Percentiles rank a stretch among this genome's conserved stretches.
These are phyloP conservation scores for Coemansia sp. DNA, from an alignment of 192 early-diverging fungal species.

Conservation along the genomic window DNA sequence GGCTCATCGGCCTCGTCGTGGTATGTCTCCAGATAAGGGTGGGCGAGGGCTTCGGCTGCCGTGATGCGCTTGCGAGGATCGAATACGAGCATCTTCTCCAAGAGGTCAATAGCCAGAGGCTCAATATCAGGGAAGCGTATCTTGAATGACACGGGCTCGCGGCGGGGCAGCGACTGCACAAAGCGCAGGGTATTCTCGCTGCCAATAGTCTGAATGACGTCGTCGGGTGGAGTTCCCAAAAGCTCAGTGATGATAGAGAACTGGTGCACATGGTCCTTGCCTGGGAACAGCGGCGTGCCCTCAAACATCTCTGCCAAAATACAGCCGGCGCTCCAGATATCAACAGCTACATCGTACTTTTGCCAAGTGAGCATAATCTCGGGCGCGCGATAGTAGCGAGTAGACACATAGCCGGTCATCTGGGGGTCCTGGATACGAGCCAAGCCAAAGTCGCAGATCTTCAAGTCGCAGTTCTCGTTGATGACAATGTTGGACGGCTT, in stretches of 20 bases:
- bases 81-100: conserved; percentile 90
- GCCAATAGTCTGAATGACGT: conserved; percentile 87
- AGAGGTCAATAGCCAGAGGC: conserved; percentile 76
- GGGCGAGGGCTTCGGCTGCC: conserved; percentile 80
- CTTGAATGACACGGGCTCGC: conserved; percentile 77
- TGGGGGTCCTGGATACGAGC: conserved; percentile 92
- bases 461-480: conserved; percentile 97
- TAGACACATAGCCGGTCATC: conserved; percentile 98
- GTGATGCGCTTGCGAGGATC: conserved; percentile 89
- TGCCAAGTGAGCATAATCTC: conserved; percentile 99
- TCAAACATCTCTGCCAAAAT: conserved; percentile 97
- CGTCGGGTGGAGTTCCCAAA: conserved; percentile 87
- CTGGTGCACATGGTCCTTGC: conserved; percentile 92
- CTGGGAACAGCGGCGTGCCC: conserved; percentile 91
- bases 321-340: conserved; percentile 94
- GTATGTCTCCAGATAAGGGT: conserved; percentile 87
- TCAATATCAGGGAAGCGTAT: conserved; percentile 80
- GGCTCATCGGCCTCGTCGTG: conserved; percentile 92
- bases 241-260: conserved; percentile 93
- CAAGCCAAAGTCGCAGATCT: conserved; percentile 97
- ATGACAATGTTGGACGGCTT: conserved; percentile 96
- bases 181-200: conserved; percentile 91
- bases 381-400: conserved; percentile 95
- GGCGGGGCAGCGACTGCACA: conserved; percentile 82
- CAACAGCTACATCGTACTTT: conserved; percentile 94